Evolutionary conservation across 1,139 yeast species (phyloP).

Genomic region (Candida dubliniensis): DNA sequence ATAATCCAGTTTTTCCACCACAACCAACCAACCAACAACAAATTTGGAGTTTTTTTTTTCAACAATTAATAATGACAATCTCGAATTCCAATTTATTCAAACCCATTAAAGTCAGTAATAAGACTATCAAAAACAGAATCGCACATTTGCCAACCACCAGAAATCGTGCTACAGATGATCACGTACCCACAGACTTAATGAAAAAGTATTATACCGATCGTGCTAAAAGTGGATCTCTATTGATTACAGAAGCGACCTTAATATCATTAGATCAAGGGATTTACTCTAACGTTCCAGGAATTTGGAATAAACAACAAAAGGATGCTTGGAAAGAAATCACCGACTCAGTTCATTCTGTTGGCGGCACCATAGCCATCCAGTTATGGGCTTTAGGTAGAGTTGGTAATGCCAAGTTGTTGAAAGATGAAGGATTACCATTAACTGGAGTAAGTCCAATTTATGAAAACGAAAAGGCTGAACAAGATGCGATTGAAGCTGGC

Average conservation of each 20-base stretch:
- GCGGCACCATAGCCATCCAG: slow-evolving; percentile 44
- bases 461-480: slow-evolving; percentile 22
- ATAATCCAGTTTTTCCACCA: background rate
- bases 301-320: slow-evolving; percentile 50
- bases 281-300: slow-evolving; percentile 51
- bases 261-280: slow-evolving; percentile 35
- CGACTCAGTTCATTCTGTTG: slow-evolving; percentile 18
- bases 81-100: slow-evolving; percentile 40
- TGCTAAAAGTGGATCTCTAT: slow-evolving; percentile 52
- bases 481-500: slow-evolving; percentile 31
- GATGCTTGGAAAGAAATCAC: slow-evolving; percentile 56
- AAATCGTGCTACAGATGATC: slow-evolving; percentile 45
- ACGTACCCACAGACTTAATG: slow-evolving; percentile 49
- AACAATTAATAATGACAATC: slow-evolving; percentile 8
- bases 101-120: slow-evolving; percentile 48
- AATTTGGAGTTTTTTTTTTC: no score
- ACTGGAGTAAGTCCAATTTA: slow-evolving; percentile 29
- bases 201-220: slow-evolving; percentile 55
- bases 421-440: slow-evolving; percentile 28
- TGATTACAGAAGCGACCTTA: slow-evolving; percentile 41
- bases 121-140: slow-evolving; percentile 39
- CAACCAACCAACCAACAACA: background rate
- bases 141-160: slow-evolving; percentile 59
- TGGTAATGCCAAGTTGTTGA: slow-evolving; percentile 44
- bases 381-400: slow-evolving; percentile 63